A percentile compares a stretch with the other conserved stretches of the same genome.
Conservation (phyloP, 768 basidiomycete species). For the Crassisporium funariophilum region DNA sequence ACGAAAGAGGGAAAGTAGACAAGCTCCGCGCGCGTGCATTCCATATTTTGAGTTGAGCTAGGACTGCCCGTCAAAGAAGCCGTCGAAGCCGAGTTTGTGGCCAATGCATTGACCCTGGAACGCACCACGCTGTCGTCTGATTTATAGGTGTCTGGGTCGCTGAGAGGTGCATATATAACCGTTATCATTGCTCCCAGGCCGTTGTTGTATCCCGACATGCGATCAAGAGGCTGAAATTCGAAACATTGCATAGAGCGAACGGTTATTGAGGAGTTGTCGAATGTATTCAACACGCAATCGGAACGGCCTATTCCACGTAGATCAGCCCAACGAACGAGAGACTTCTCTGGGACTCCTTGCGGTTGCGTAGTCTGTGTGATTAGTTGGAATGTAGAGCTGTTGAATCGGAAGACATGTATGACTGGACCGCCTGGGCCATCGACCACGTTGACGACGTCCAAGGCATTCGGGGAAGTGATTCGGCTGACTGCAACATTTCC, state of each 20-base stretch:
- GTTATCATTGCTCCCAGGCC: neutral
- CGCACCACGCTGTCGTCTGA: no score
- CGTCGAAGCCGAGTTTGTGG: no score
- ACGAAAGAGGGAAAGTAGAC: slow-evolving; percentile 3
- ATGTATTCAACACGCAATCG: neutral
- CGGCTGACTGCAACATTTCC: neutral
- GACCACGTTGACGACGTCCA: neutral
- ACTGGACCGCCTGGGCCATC: neutral
- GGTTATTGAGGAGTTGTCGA: neutral
- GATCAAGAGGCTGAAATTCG: neutral
- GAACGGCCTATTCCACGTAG: slow-evolving; percentile 1
- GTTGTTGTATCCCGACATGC: neutral
- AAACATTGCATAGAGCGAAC: neutral
- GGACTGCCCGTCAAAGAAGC: no score
- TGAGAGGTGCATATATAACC: slow-evolving; percentile 1
- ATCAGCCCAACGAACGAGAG: neutral
- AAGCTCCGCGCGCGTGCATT: slow-evolving; percentile 1
- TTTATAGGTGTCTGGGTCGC: neutral
- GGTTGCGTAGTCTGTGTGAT: neutral
- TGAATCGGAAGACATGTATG: neutral
- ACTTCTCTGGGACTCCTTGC: neutral
- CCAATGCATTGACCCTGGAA: neutral
- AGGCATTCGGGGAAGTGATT: neutral
- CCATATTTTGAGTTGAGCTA: slow-evolving; percentile 1
- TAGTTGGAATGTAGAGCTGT: neutral